Evolutionary conservation across 2,329 filamentous ascomycete genomes (phyloP).

Genomic region (Phoma sp.): DNA sequence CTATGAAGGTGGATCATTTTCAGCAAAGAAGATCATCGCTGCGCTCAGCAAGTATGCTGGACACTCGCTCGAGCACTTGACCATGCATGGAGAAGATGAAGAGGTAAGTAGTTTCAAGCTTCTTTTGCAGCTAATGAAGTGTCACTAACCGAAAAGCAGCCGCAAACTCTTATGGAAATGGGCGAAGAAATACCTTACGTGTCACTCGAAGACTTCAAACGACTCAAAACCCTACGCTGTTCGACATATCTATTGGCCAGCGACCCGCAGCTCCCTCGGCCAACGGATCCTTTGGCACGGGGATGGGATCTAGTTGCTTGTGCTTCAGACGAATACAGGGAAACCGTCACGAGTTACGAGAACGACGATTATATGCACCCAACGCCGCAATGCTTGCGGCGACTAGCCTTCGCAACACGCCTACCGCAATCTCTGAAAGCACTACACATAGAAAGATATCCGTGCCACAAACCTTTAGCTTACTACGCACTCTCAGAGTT

Average conservation of each 20-base stretch:
- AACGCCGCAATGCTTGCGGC: background rate
- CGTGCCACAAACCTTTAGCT: background rate
- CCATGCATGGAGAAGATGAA: background rate
- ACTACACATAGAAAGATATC: background rate
- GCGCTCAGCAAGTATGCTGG: background rate
- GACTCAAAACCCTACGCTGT: conserved; percentile 1
- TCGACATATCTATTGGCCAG: background rate
- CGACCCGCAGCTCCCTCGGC: background rate
- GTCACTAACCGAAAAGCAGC: background rate
- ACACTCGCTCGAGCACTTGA: background rate
- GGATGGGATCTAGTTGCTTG: background rate
- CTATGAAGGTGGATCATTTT: background rate
- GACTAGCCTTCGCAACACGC: background rate
- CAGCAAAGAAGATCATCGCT: background rate
- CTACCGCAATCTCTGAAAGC: background rate
- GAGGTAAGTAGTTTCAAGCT: background rate
- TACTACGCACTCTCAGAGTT: background rate
- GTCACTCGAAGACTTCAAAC: background rate
- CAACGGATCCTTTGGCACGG: background rate
- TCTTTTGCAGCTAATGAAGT: background rate
- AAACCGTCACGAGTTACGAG: background rate
- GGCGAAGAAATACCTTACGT: background rate
- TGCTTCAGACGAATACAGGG: too few species aligned
- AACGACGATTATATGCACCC: background rate
- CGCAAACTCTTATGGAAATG: background rate